Base-by-base conservation (phyloP, 2,329 filamentous ascomycete genomes). In the Coniochaeta prunicola region DNA sequence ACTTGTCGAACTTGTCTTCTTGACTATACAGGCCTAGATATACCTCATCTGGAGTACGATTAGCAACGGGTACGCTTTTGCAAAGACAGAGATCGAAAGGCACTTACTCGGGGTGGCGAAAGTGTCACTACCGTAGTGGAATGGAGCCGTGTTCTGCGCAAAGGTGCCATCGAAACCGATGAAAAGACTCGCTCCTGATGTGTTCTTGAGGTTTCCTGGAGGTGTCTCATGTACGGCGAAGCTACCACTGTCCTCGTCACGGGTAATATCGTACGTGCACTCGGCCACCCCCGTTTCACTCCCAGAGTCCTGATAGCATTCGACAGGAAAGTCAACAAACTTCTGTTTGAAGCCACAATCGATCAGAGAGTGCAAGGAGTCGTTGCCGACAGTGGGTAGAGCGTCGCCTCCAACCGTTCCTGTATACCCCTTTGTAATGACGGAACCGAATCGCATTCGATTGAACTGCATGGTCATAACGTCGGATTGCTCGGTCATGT, bases 351-450 rank as follows among this genome's bases (percentile, higher is more conserved):
- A 59, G 38, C 33, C 33, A 31, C 62, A 64, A 17, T 59, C 59
- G 55, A 62, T 64, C 19, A 60, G 58, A 31, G 62, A 64, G 54
- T 64, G 63, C 48, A 53, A 30, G 2, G 45, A 50, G 4, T 50
- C 45, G 45, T 50, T 50, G 12, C 45, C 45, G 13, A 26, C 13
- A 4, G 45, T 50, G 24, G n/a, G 10, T n/a, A 34, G 15, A 10
- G 33, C 30, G 21, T 26, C 31, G 21, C 10, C 45, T 9, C 45
- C 45, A 50, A 50, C 24, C 3, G 19, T 36, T 2, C 19, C 26
- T 9, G 33, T 21, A 31, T n/a, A 50, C 7, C 59, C 58, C 31
- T 56, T 58, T 9, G 53, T 59, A n/a, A 59, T 56, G 7, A 21
- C 6, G 2, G 45, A 50, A 7, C 21, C 45, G 30, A 50, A 50